Conservation (phyloP, 306 rosid genomes). For the Coriaria nepalensis region DNA sequence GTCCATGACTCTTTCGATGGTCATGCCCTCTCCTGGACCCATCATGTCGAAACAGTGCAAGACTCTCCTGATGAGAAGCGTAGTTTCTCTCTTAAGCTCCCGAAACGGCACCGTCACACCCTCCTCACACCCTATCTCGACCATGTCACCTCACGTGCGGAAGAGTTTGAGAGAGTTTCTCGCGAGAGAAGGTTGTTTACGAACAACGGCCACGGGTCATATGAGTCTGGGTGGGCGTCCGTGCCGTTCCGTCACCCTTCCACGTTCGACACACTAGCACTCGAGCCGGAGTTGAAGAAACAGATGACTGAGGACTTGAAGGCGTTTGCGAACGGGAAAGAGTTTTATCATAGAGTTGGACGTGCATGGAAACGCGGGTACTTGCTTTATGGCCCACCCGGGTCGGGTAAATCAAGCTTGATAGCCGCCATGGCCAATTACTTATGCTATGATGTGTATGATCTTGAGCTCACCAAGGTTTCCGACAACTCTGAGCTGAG, state of each 20-base stretch:
- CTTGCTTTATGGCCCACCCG: conserved; percentile 72
- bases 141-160: conserved; percentile 52
- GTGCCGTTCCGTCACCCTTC: conserved; percentile 88
- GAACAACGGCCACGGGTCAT: conserved; percentile 54
- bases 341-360: conserved; percentile 63
- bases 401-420: conserved; percentile 78
- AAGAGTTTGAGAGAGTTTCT: conserved; percentile 60
- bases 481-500: conserved; percentile 74
- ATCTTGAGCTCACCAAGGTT: conserved; percentile 70
- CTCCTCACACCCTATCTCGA: conserved; percentile 49
- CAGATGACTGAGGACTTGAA: conserved; percentile 52
- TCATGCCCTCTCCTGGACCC: conserved; percentile 58
- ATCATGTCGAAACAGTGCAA: conserved; percentile 67
- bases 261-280: conserved; percentile 58
- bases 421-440: conserved; percentile 83
- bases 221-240: conserved; percentile 79
- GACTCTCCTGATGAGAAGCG: conserved; percentile 77
- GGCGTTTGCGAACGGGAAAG: conserved; percentile 49
- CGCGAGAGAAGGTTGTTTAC: conserved; percentile 70
- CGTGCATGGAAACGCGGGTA: conserved; percentile 92
- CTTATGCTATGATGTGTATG: conserved; percentile 78
- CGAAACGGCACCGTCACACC: conserved; percentile 56
- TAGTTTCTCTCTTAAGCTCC: conserved; percentile 62
- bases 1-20: conserved; percentile 42
- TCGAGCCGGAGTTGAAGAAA: conserved; percentile 51